Conservation (phyloP, 78 protist species). For the Dictyostelium discoideum region DNA sequence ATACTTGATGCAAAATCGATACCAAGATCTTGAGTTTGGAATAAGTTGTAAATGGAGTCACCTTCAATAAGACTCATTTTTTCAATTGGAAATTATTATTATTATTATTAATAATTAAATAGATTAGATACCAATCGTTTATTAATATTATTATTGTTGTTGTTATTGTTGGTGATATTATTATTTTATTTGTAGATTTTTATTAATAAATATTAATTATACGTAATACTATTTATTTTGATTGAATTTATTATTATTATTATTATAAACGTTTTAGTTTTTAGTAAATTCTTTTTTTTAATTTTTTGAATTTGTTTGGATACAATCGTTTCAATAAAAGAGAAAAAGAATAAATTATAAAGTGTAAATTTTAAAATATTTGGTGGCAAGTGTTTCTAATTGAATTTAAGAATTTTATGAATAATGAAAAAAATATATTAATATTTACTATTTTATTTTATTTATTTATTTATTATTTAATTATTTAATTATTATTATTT, state of each 20-base stretch:
- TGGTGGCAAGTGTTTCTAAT: neutral
- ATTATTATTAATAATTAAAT: too few species aligned
- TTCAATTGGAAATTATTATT: neutral
- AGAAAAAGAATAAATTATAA: neutral
- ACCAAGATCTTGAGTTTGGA: conserved; percentile 51
- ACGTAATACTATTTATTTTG: neutral
- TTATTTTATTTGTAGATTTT: neutral
- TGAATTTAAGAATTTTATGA: neutral
- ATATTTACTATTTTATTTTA: neutral
- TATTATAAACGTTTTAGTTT: neutral
- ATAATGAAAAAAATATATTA: neutral
- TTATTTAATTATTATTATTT: neutral
- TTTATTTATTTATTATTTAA: neutral
- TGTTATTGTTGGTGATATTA: neutral
- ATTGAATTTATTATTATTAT: neutral
- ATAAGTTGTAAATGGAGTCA: conserved; percentile 55
- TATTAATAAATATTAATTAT: neutral
- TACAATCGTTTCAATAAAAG: neutral
- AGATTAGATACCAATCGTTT: neutral
- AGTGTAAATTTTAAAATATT: neutral
- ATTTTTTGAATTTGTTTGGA: neutral
- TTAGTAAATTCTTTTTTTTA: neutral
- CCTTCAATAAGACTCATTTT: conserved; percentile 76
- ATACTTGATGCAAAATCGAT: conserved; percentile 67
- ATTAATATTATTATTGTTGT: neutral